Conservation (phyloP, 2,329 filamentous ascomycete genomes). For the Aspergillus unguis region DNA sequence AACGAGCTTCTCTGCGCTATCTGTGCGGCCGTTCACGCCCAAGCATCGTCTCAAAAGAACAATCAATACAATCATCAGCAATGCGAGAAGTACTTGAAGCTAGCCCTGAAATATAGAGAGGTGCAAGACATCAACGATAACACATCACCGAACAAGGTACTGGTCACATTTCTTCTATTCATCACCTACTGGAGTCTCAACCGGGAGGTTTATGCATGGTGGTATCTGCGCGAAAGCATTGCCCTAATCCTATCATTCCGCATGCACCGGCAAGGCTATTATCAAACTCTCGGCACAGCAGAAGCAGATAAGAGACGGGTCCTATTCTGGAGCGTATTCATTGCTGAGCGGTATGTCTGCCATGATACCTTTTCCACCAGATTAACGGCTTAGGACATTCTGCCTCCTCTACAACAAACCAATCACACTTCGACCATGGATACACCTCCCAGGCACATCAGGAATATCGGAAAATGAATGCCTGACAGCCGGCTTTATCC, state of each 20-base stretch:
- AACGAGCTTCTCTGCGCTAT: not conserved
- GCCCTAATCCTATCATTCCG: not conserved
- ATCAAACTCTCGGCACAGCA: not conserved
- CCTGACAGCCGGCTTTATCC: not conserved
- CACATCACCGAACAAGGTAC: not conserved
- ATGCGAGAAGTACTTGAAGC: not conserved
- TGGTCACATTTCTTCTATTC: slow-evolving; percentile 1
- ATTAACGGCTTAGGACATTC: not conserved
- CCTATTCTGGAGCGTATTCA: not conserved
- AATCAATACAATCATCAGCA: not conserved
- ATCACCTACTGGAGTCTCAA: slow-evolving; percentile 3
- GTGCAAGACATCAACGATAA: not conserved
- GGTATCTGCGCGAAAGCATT: slow-evolving; percentile 5
- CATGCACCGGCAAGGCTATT: not conserved
- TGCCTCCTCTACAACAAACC: slow-evolving; percentile 6
- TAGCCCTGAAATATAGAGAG: not conserved
- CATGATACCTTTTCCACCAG: not conserved
- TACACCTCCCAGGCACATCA: not conserved
- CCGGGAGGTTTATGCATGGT: slow-evolving; percentile 4
- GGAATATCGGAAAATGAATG: not conserved
- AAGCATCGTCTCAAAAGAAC: not conserved
- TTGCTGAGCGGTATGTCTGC: slow-evolving; percentile 1
- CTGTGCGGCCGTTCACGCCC: not conserved
- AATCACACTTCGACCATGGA: slow-evolving; percentile 1
- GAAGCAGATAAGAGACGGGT: not conserved